These are phyloP conservation scores for Auriculariales sp. DNA, from an alignment of 768 basidiomycete species.

Conservation along the genomic window DNA sequence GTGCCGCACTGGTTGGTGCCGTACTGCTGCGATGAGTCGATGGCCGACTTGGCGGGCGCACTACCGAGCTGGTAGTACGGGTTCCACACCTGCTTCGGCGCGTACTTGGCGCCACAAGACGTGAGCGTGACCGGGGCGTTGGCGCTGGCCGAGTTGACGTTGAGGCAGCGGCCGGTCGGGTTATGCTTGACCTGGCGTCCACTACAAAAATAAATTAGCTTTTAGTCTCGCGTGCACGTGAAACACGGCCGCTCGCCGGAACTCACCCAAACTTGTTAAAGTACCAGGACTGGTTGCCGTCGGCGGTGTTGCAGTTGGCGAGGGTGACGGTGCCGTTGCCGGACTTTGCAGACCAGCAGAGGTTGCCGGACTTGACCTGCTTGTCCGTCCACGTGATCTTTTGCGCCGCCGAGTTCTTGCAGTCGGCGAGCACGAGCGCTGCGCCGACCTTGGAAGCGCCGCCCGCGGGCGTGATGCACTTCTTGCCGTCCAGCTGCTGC, in stretches of 20 bases:
- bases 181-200: no score
- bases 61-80: no score
- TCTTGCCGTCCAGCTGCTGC: neutral
- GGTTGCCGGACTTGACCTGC: neutral
- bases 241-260: no score
- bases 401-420: neutral
- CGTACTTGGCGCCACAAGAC: no score
- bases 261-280: neutral
- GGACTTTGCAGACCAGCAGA: neutral
- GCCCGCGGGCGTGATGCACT: neutral
- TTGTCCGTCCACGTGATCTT: neutral
- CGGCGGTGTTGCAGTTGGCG: neutral
- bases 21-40: no score
- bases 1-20: constrained; percentile 57
- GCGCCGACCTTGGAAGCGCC: neutral
- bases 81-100: no score
- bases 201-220: no score
- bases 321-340: neutral
- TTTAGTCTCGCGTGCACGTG: no score
- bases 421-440: constrained; percentile 3
- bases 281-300: constrained; percentile 1
- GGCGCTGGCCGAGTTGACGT: no score
- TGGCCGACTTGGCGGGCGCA: no score
- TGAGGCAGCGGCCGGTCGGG: no score
- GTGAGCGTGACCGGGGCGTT: no score